Conservation (phyloP, 2,329 filamentous ascomycete species). For the Xylaria digitata region DNA sequence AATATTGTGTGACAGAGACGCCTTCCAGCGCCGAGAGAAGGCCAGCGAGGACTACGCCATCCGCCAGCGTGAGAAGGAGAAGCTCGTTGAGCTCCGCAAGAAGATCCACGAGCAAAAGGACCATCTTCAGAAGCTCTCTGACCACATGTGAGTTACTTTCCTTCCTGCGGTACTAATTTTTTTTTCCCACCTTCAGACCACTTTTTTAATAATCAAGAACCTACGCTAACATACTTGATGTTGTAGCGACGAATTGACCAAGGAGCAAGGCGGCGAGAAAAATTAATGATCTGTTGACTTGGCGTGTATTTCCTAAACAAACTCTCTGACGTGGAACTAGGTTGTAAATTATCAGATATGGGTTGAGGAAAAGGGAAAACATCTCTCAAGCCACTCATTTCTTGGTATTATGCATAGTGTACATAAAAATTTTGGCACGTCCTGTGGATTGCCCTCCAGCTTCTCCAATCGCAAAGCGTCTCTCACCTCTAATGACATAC, state of each 20-base stretch:
- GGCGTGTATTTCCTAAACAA: not conserved
- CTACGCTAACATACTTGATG: constrained; percentile 28
- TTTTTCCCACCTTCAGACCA: not conserved
- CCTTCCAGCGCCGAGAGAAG: constrained; percentile 91
- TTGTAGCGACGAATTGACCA: constrained; percentile 79
- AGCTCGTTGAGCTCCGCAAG: constrained; percentile 81
- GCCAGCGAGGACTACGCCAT: constrained; percentile 89
- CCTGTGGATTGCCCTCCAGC: constrained; percentile 36
- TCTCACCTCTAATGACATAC: constrained; percentile 36
- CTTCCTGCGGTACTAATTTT: too few species aligned
- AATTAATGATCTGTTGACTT: constrained; percentile 57
- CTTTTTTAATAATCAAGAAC: not conserved
- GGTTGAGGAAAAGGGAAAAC: constrained; percentile 23
- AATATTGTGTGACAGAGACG: constrained; percentile 70
- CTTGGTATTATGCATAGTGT: constrained; percentile 44
- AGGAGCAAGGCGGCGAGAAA: constrained; percentile 75
- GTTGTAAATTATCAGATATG: constrained; percentile 17
- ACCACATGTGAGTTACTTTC: constrained; percentile 77
- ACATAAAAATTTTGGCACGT: constrained; percentile 42
- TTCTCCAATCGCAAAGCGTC: constrained; percentile 39
- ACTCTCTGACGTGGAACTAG: constrained; percentile 10
- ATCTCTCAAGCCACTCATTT: constrained; percentile 38
- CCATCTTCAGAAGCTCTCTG: constrained; percentile 85
- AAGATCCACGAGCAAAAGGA: constrained; percentile 81
- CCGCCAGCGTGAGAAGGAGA: constrained; percentile 87